Evolutionary conservation across 306 rosid genomes (phyloP).

Genomic region (Pterocarpus macrocarpus): DNA sequence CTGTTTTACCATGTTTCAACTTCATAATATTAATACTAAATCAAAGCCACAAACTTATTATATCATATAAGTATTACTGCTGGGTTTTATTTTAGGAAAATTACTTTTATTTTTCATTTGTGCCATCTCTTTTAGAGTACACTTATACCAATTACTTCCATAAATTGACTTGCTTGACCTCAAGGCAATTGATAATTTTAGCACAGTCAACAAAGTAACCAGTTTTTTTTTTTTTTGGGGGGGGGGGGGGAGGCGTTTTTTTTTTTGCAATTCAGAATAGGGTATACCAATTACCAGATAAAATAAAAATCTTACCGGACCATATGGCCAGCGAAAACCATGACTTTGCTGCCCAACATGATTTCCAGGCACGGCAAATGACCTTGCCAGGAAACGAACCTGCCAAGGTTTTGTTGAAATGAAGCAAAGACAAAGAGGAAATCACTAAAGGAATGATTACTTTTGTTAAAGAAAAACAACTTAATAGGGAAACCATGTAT

Average conservation of each 20-base stretch:
- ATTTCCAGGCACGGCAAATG: conserved; percentile 94
- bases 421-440: conserved; percentile 36
- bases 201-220: conserved; percentile 14
- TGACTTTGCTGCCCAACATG: conserved; percentile 97
- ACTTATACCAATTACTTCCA: conserved; percentile 23
- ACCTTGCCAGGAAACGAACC: conserved; percentile 97
- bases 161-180: conserved; percentile 13
- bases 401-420: conserved; percentile 48
- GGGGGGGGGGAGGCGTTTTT: no score
- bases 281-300: neutral
- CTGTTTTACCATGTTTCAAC: conserved; percentile 8
- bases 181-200: conserved; percentile 3
- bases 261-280: conserved; percentile 6
- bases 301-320: conserved; percentile 76
- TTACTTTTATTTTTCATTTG: neutral
- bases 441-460: conserved; percentile 28
- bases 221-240: neutral
- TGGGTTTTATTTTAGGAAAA: conserved; percentile 9
- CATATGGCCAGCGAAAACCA: conserved; percentile 98
- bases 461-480: conserved; percentile 11
- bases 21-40: conserved; percentile 4
- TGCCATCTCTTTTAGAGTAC: neutral
- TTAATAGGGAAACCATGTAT: conserved; percentile 9
- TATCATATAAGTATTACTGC: neutral
- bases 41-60: conserved; percentile 23